These are phyloP conservation scores for Penicillium canescens DNA, from an alignment of 495 filamentous ascomycete genomes.

Conservation along the genomic window DNA sequence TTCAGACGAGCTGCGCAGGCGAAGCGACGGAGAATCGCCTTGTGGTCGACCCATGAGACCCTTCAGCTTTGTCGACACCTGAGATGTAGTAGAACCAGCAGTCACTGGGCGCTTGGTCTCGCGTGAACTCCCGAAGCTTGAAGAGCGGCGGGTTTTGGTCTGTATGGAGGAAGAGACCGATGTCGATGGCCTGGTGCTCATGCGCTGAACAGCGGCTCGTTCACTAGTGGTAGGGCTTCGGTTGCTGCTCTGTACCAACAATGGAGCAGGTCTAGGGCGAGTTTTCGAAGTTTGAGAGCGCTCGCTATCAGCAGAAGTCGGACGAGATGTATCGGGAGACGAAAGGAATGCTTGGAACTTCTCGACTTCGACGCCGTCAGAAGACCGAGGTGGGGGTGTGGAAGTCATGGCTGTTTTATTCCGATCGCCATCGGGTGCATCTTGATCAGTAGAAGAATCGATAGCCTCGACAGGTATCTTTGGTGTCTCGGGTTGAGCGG, in stretches of 20 bases:
- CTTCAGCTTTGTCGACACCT: conserved; percentile 54
- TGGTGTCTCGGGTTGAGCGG: conserved; percentile 20
- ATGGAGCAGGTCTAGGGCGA: conserved; percentile 28
- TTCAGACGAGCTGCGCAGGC: conserved; percentile 49
- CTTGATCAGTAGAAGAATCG: conserved; percentile 17
- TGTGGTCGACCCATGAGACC: conserved; percentile 49
- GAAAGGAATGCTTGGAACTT: conserved; percentile 2
- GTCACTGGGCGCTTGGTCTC: conserved; percentile 53
- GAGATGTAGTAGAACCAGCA: conserved; percentile 53
- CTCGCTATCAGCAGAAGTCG: conserved; percentile 35
- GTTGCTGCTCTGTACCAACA: conserved; percentile 22
- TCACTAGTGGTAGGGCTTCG: conserved; percentile 33
- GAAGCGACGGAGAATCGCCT: conserved; percentile 40
- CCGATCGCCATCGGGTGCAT: conserved; percentile 20
- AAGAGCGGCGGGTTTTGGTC: conserved; percentile 34
- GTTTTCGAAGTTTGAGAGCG: conserved; percentile 31
- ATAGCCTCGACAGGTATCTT: conserved; percentile 27
- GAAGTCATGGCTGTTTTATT: conserved; percentile 20
- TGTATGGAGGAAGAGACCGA: conserved; percentile 33
- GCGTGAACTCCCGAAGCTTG: conserved; percentile 47
- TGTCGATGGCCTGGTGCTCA: conserved; percentile 34
- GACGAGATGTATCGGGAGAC: conserved; percentile 15
- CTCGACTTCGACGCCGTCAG: conserved; percentile 9
- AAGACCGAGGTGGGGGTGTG: conserved; percentile 2
- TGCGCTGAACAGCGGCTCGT: conserved; percentile 53